Evolutionary conservation across 2,329 filamentous ascomycete genomes (phyloP).

Genomic region (Knufia petricola): DNA sequence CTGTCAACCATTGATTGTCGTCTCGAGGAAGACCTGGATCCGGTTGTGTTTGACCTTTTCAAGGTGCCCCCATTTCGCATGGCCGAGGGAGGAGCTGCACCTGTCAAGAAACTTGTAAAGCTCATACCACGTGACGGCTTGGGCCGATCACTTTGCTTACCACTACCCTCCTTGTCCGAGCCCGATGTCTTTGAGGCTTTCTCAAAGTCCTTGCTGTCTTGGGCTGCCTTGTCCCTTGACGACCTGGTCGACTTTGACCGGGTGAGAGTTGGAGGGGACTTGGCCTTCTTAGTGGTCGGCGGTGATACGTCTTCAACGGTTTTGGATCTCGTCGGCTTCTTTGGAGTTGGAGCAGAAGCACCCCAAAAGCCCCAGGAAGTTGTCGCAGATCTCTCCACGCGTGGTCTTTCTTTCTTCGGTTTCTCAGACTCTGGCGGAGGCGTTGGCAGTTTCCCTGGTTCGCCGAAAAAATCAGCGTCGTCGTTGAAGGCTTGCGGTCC

Average conservation of each 20-base stretch:
- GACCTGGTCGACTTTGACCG: constrained; percentile 50
- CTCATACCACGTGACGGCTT: constrained; percentile 51
- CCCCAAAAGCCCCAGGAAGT: constrained; percentile 70
- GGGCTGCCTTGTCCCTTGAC: constrained; percentile 41
- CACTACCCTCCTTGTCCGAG: constrained; percentile 59
- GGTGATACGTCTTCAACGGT: constrained; percentile 26
- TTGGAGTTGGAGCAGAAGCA: constrained; percentile 35
- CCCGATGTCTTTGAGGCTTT: constrained; percentile 60
- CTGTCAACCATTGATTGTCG: constrained; percentile 60
- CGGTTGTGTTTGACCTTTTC: constrained; percentile 46
- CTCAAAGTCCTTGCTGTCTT: constrained; percentile 46
- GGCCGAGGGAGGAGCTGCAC: constrained; percentile 49
- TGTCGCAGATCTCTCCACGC: constrained; percentile 59
- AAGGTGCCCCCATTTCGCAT: constrained; percentile 53
- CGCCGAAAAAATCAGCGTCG: constrained; percentile 23
- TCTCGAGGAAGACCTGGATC: constrained; percentile 46
- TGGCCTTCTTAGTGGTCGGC: constrained; percentile 34
- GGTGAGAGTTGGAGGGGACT: constrained; percentile 34
- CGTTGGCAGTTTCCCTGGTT: constrained; percentile 34
- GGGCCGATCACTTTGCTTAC: constrained; percentile 40
- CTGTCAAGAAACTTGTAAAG: constrained; percentile 55
- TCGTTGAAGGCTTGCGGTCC: constrained; percentile 32
- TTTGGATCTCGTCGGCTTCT: constrained; percentile 44
- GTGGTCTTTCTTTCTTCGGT: constrained; percentile 64
- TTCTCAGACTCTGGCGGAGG: constrained; percentile 47